Evolutionary conservation across 2,329 filamentous ascomycete species (phyloP).

Genomic region (Colletotrichum somersetense): DNA sequence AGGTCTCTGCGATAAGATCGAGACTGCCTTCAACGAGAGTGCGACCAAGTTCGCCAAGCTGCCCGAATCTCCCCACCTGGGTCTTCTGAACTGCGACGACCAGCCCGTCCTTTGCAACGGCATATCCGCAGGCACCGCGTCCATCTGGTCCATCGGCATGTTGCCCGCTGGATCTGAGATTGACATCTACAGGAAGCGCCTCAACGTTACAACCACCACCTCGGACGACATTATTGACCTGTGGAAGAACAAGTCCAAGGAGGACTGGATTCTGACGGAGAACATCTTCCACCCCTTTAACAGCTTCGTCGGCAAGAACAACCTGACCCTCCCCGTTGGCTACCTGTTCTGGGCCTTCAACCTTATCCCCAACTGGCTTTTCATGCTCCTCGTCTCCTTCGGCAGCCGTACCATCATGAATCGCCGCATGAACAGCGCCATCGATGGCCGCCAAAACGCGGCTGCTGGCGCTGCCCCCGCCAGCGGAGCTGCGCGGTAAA

Average conservation of each 20-base stretch:
- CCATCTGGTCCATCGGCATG: conserved; percentile 76
- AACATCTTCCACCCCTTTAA: conserved; percentile 83
- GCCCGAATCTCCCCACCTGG: conserved; percentile 75
- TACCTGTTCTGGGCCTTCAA: conserved; percentile 77
- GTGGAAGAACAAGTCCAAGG: conserved; percentile 63
- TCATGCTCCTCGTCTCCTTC: conserved; percentile 83
- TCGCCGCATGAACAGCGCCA: conserved; percentile 46
- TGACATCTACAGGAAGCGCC: conserved; percentile 72
- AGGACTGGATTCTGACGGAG: conserved; percentile 62
- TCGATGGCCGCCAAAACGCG: conserved; percentile 20
- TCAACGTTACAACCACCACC: conserved; percentile 79
- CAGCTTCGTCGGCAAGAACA: conserved; percentile 72
- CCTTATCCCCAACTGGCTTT: conserved; percentile 78
- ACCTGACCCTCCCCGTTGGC: conserved; percentile 72
- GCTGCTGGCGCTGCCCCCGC: conserved; percentile 21
- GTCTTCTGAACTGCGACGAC: conserved; percentile 78
- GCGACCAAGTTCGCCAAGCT: conserved; percentile 72
- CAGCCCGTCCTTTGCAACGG: conserved; percentile 81
- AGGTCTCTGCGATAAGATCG: conserved; percentile 75
- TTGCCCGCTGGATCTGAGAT: conserved; percentile 74
- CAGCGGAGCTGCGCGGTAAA: conserved; percentile 30
- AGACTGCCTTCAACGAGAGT: conserved; percentile 76
- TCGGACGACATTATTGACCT: conserved; percentile 73
- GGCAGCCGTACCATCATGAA: conserved; percentile 79
- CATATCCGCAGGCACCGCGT: conserved; percentile 75